Base-by-base conservation (phyloP, 768 basidiomycete genomes). In the Mycena galericulata region DNA sequence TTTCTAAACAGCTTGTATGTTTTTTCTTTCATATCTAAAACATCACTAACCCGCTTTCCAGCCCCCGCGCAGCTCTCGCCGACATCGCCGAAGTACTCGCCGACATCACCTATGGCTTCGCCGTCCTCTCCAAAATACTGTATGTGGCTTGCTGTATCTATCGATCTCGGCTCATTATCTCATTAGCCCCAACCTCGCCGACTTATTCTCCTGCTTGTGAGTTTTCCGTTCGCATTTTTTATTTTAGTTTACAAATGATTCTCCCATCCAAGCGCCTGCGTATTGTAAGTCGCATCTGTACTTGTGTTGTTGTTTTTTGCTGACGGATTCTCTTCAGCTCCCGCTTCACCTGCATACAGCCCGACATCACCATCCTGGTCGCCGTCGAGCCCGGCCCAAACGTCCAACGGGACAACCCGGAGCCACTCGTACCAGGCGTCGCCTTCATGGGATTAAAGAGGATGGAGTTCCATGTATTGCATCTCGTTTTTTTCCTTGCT, bases 81-180 rank as follows among this genome's bases (percentile, higher is more conserved):
- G 0, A 90, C 96, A 5, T 96, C 95, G 32, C 96, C 96, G 9
- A 94, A 92, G 74, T 98, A 96, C 79, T 96, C 95, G 14, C 97
- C 97, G 3, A 95, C 97, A 0, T 97, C 95, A 4, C 97, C 97
- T n/a, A 82, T 86, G 78, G 89, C 91, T 10, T 96, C 94, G 3
- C 96, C 96, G 0, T 88, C 96, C 3, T 97, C 95, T 38, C 97
- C 97, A 62, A 94, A 92, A 87, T 95, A 95, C 78, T 95, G 94
- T 95, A 80, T 71, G 93, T 84, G 27, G 30, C 55, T 22, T 47
- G 22, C 62, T n/a, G 30, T 22, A 30, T 40, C 34, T 26, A 4
- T 59, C 17, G 29, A n/a, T 27, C 50, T 53, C 40, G 7, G 10
- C 71, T 76, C 54, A 67, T 68, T 64, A 22, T 50, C 64, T 54